phyloP scores from a whole-genome alignment of 1,284 basidiomycete genomes.

The Boletus semigastroideus region DNA sequence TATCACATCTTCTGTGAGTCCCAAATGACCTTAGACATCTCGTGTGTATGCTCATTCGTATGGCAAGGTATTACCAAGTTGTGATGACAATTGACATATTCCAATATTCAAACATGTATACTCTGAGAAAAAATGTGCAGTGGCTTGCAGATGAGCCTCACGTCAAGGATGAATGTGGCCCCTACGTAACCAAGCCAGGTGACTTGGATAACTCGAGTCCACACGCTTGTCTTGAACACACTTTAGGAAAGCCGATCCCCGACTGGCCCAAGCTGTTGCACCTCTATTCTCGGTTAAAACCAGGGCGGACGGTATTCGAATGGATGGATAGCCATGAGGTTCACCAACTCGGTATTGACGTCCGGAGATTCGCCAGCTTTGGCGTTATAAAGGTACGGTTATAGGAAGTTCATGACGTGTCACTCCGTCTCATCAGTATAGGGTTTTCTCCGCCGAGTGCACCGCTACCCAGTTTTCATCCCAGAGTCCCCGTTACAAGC shows the following conservation, averaged over 20 bases:
- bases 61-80: slow-evolving; percentile 85
- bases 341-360: slow-evolving; percentile 77
- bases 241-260: slow-evolving; percentile 50
- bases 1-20: slow-evolving; percentile 88
- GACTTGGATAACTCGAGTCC: slow-evolving; percentile 5
- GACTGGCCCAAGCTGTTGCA: slow-evolving; percentile 85
- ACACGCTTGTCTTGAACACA: slow-evolving; percentile 6
- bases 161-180: slow-evolving; percentile 85
- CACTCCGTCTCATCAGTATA: slow-evolving; percentile 25
- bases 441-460: slow-evolving; percentile 91
- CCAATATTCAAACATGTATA: slow-evolving; percentile 98
- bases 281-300: slow-evolving; percentile 85
- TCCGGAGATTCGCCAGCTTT: slow-evolving; percentile 94
- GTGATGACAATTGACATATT: slow-evolving; percentile 97
- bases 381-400: slow-evolving; percentile 88
- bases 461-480: slow-evolving; percentile 86
- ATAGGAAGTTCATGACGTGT: slow-evolving; percentile 1
- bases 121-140: slow-evolving; percentile 79
- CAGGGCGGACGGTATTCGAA: slow-evolving; percentile 81
- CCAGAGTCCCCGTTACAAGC: slow-evolving; percentile 33
- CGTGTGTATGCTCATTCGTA: slow-evolving; percentile 4
- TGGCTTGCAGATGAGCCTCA: slow-evolving; percentile 82
- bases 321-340: slow-evolving; percentile 88
- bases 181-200: slow-evolving; percentile 84
- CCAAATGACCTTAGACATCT: neutral